Base-by-base conservation (phyloP, 1,284 basidiomycete species). In the Amylostereum chailletii region DNA sequence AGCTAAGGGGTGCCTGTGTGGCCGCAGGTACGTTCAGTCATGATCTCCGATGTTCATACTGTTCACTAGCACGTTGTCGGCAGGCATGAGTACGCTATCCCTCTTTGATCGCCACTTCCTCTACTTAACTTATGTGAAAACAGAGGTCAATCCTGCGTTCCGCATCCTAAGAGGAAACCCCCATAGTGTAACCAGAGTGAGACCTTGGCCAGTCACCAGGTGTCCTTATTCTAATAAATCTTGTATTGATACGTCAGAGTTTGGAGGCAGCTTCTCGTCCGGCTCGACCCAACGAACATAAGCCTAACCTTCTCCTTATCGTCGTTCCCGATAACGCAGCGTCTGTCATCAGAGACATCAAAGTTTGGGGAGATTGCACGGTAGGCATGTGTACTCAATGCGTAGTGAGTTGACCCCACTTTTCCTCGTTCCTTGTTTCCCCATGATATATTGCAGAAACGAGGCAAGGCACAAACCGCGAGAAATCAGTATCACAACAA, bases 401-500 rank as follows among this genome's bases (percentile, higher is more conserved):
- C 52, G 55, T 65, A 19, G 61, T 66, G 51, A 40, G 61, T 58
- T n/a, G 7, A 8, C 2, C 44, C 30, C 29, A 5, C 7, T 5
- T n/a, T 46, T 49, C 30, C 8, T 27, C 33, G 5, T 37, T 37
- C 5, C 3, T 27, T 39, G 32, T 26, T 3, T 5, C 5, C 5
- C 33, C 19, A 30, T 37, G 7, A 19, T 5, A 19, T 33, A 45
- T 34, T 31, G 11, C 37, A 10, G 55, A 62, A 65, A 2, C 46
- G 53, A 2, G 54, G 51, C 4, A 75, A 72, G 39, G 60, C 68
- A 41, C 54, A 58, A 30, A 49, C 31, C 0, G 57, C 57, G 1
- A 66, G 66, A 3, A 64, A 71, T 42, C 75, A 76, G 40, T 77
- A 76, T 49, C 67, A 59, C 55, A 75, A 75, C 53, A 78, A 78